These are phyloP conservation scores for Suillus placidus DNA, from an alignment of 768 basidiomycete genomes.

Conservation along the genomic window DNA sequence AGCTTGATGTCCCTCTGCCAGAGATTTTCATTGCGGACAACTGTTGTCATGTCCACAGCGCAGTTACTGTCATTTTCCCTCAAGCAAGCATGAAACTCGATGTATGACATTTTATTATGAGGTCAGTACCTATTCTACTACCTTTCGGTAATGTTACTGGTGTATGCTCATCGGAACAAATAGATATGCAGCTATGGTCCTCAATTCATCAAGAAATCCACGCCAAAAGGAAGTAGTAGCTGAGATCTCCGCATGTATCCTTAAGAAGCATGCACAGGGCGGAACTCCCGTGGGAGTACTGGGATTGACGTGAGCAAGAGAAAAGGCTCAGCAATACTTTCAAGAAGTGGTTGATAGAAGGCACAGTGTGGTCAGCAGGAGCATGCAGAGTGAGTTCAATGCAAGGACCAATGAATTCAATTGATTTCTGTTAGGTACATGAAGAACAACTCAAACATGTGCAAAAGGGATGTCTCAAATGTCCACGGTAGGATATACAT, in stretches of 20 bases:
- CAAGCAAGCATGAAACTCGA: conserved; percentile 12
- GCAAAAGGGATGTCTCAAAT: no score
- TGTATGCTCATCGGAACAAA: neutral
- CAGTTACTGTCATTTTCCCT: conserved; percentile 13
- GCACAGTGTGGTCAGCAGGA: conserved; percentile 21
- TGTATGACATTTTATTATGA: conserved; percentile 24
- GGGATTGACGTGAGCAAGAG: conserved; percentile 21
- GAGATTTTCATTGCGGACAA: conserved; percentile 23
- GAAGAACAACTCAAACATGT: no score
- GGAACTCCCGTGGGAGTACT: conserved; percentile 18
- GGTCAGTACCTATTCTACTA: conserved; percentile 11
- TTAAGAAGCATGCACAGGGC: conserved; percentile 13
- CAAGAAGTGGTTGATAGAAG: conserved; percentile 18
- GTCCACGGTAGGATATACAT: no score
- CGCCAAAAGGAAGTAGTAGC: conserved; percentile 2
- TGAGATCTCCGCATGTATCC: conserved; percentile 15
- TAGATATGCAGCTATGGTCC: conserved; percentile 18
- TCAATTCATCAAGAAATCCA: conserved; percentile 16
- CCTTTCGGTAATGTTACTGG: neutral
- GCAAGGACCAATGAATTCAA: no score
- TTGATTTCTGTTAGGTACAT: no score
- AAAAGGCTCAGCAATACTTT: conserved; percentile 14
- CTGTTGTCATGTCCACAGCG: conserved; percentile 22
- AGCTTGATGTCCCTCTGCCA: conserved; percentile 12
- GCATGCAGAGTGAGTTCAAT: conserved; percentile 17